phyloP scores from a whole-genome alignment of 148 eudicot species.

The Pharnaceum exiguum region DNA sequence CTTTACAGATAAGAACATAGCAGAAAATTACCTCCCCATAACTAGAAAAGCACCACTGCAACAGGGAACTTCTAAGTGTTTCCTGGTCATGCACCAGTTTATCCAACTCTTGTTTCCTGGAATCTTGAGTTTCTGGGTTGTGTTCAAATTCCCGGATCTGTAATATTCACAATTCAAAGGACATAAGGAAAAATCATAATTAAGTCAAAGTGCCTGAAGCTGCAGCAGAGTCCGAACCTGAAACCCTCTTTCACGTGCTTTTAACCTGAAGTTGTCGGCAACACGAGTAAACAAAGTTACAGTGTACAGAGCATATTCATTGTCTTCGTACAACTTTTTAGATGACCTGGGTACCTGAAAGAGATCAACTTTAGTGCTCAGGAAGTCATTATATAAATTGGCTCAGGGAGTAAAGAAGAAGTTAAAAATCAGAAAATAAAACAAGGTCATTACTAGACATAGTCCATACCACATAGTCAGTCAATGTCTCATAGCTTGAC shows the following conservation, averaged over 20 bases:
- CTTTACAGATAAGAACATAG: background rate
- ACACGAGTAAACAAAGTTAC: constrained; percentile 80
- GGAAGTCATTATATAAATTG: background rate
- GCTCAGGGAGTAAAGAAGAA: background rate
- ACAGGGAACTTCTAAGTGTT: constrained; percentile 65
- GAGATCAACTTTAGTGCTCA: constrained; percentile 19
- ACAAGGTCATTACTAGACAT: background rate
- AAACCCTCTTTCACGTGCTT: constrained; percentile 93
- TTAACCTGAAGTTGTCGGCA: constrained; percentile 78
- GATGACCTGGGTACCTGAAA: constrained; percentile 96
- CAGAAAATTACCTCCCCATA: constrained; percentile 78
- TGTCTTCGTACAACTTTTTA: constrained; percentile 84
- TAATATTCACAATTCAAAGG: background rate
- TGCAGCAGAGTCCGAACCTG: constrained; percentile 45
- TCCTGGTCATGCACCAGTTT: constrained; percentile 84
- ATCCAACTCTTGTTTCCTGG: constrained; percentile 77
- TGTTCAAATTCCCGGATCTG: constrained; percentile 93
- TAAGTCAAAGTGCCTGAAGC: background rate
- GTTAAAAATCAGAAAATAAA: background rate
- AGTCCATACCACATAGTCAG: constrained; percentile 76
- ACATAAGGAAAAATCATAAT: background rate
- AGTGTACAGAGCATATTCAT: constrained; percentile 87
- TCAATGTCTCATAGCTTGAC: constrained; percentile 86
- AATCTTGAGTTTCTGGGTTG: constrained; percentile 76
- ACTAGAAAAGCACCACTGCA: constrained; percentile 97